phyloP scores from a whole-genome alignment of 805 yeast genomes.

The Metschnikowia cerradonensis region DNA sequence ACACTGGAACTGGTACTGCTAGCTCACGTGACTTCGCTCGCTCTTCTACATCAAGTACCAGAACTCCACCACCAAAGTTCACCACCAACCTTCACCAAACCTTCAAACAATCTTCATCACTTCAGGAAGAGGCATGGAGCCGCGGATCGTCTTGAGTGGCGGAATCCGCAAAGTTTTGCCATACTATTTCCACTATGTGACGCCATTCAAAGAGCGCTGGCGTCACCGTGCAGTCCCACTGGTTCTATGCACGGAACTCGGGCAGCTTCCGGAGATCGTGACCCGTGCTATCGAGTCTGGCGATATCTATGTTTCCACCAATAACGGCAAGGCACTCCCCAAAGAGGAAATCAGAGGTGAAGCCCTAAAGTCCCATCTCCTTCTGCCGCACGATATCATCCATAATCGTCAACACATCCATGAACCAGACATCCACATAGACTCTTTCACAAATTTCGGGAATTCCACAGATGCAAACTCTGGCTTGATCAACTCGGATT shows the following conservation, averaged over 20 bases:
- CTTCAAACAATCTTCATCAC: not conserved
- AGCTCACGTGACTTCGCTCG: too few relatives aligned
- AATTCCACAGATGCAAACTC: too few relatives aligned
- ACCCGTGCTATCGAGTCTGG: constrained; percentile 23
- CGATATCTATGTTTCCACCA: constrained; percentile 22
- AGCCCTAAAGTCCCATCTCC: constrained; percentile 2
- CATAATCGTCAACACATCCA: constrained; percentile 39
- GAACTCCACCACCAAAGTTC: too few relatives aligned
- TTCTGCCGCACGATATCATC: constrained; percentile 26
- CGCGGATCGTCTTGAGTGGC: constrained; percentile 18
- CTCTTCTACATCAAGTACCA: too few relatives aligned
- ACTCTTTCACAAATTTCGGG: constrained; percentile 6
- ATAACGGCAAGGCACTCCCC: constrained; percentile 12
- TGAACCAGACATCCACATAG: constrained; percentile 34
- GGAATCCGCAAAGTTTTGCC: constrained; percentile 36
- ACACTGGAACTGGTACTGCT: too few relatives aligned
- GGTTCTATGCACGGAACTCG: constrained; percentile 32
- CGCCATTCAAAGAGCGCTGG: constrained; percentile 40
- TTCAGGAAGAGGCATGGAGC: constrained; percentile 1
- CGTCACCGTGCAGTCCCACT: constrained; percentile 29
- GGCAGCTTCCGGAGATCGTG: constrained; percentile 25
- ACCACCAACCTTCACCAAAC: too few relatives aligned
- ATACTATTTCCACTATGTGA: constrained; percentile 27
- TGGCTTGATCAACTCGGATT: not conserved
- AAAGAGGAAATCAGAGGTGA: constrained; percentile 3